Evolutionary conservation across 1,139 yeast species (phyloP), one percentile per base, ranked within the genome.

Genomic region (Arxiozyma telluris): DNA sequence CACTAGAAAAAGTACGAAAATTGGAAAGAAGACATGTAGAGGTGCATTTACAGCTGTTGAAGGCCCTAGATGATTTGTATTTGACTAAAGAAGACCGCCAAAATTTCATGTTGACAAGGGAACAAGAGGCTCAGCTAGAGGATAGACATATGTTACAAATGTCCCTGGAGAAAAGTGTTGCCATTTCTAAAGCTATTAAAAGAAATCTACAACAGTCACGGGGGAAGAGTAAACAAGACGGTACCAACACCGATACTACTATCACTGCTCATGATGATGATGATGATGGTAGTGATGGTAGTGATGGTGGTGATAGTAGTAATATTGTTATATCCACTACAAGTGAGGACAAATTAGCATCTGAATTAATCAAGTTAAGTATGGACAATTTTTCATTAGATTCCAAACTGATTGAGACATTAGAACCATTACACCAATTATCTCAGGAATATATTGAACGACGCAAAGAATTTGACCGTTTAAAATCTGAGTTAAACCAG

Each of bases 21-120:
- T 56, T 67, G 12, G 69, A 67, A 48, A 51, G 55, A 39, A 57
- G 57, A 44, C 67, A 67, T 51, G 67, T 58, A 3, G 54, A 53
- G 39, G 55, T 64, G 1, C 61, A 65, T 51, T 53, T 51, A 17
- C 61, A 61, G 25, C 55, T 67, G 9, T 50, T 67, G 18, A 47
- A 51, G 41, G 53, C 61, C 1, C 47, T 67, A 44, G 70, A 65
- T 44, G 58, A 55, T 27, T 53, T 67, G 9, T 64, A 64, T 50
- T 52, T 66, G 38, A 44, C 57, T 18, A 62, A 64, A 44, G 49
- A 46, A 18, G 49, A 46, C 21, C 42, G 49, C 17, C 49, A 46
- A 22, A 46, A 21, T 38, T 46, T 46, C 15, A 12, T 46, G 3
- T 38, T 46, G 27, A 9, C 43, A 11, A 46, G 18, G 39, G 42